Evolutionary conservation across 164 flowering plant species (phyloP), one percentile per base, ranked within the genome.

Genomic region (Akebia trifoliata): DNA sequence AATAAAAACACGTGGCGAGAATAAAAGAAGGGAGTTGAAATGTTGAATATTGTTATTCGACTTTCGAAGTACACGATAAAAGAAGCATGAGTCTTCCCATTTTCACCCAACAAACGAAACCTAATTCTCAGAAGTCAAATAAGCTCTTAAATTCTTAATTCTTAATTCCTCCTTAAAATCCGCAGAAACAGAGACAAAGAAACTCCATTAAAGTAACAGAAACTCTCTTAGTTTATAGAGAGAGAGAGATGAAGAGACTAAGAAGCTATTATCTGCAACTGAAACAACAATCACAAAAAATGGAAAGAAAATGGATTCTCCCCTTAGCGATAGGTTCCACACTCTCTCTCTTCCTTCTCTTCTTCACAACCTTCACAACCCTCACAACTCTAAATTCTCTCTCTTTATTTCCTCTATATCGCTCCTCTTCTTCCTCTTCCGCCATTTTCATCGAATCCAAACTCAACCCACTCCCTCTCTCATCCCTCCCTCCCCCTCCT

Each of bases 241-340:
- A 9, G 17, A 28, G 40, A 56, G 54, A 62, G 10, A 84, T 86
- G 94, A 84, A 86, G 78, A 80, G 59, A 57, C 56, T 84, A 4
- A 78, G 64, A 63, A 79, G 54, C 58, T 82, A 81, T 52, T 69
- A n/a, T n/a, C n/a, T 57, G 36, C 74, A 82, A 43, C 50, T 77
- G 8, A 64, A 74, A 21, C 82, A 75, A 9, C 51, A 60, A 62
- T 72, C 78, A 6, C 78, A 74, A 14, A 60, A 68, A 6, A 37
- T 73, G 69, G 86, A 85, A 55, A 52, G 84, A 8, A 83, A 73
- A 69, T 82, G 87, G 92, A 78, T 85, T 57, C 74, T 85, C 37
- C 92, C 92, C 0, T 22, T 85, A 1, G 74, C 81, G 6, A 52
- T 83, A 12, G 84, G 74, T 4, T 79, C 82, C 15, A 12, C 81